Evolutionary conservation across 1,284 basidiomycete species (phyloP), one percentile per base, ranked within the genome.

Genomic region (Ustilago shanxiensis): DNA sequence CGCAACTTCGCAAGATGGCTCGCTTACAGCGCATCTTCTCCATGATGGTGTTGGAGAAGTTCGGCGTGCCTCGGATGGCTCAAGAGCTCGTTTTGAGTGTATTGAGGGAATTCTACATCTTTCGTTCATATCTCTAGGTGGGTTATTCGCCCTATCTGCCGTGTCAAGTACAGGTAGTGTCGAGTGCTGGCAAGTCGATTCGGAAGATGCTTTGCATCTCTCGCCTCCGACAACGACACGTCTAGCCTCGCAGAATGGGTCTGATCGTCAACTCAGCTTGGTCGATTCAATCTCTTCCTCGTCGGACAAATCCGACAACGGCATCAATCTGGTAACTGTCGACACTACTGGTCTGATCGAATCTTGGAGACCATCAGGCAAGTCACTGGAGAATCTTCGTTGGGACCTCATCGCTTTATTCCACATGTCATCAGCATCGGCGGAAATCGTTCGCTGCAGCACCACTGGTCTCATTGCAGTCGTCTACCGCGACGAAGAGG

Each of bases 391-490:
- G 0, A 20, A 62, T 0, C 59, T 74, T 24, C 45, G 41, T 10
- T 74, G 62, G 72, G 28, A 22, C 10, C 11, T 51, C 2, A n/a
- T 22, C 8, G 53, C 60, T 3, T 31, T 53, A 0, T 67, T 67
- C 35, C 26, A 22, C 28, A 51, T 53, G 14, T 10, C 53, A 8
- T 39, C 50, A 13, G 60, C 41, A 16, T 24, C 29, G 2, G 56
- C 60, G 2, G 41, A 31, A 9, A 5, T 64, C 1, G 39, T 56
- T 9, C 52, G 52, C 20, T 57, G 52, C 60, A 66, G 35, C 28
- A 22, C 39, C 13, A 44, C 57, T 16, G 65, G 70, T 20, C 70
- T 72, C 0, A 29, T 72, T 18, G 70, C 70, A 2, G 49, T 64
- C 8, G 53, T 60, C 3, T 52, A 56, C 5, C 41, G 60, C 22